Base-by-base conservation (phyloP, 2,329 filamentous ascomycete species). In the Calonectria ilicicola region DNA sequence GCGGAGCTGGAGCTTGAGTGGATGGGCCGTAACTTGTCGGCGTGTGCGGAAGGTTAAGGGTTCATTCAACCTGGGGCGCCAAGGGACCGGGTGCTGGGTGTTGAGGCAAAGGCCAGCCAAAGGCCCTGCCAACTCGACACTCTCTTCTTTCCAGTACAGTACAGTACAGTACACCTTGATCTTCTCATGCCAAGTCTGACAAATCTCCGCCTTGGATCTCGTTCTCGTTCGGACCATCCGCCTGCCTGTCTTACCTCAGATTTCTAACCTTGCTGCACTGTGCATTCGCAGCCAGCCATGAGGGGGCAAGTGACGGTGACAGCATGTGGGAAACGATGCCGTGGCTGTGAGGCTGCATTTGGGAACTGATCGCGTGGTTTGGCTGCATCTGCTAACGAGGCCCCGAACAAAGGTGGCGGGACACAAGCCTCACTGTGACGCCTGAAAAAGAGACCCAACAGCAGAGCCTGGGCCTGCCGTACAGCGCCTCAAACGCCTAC, bases 281-380 rank as follows among this genome's bases (percentile, higher is more conserved):
- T 32, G 53, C 53, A 23, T 40, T 56, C 51, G 27, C 51, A 35
- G 5, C n/a, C n/a, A n/a, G n/a, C 49, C 29, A 35, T 56, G 53
- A 32, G n/a, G 53, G 6, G n/a, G 32, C 17, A 21, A 32, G 32
- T 32, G 38, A n/a, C n/a, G 32, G 53, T 35, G 53, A 27, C 53
- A 32, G 53, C 35, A 60, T 40, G 53, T 42, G 53, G 40, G 53
- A 60, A 38, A 26, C 53, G 10, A 7, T 19, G 53, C 21, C 53
- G 15, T 19, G 35, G 7, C 35, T 35, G 27, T 15, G 51, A 40
- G 35, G 49, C 72, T 70, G 71, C 62, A 77, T 79, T 72, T 69
- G 78, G 78, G 75, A 80, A 79, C 53, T 80, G 78, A 70, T 79
- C 78, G 78, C 75, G 78, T 79, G 78, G 77, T 69, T 53, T 47